phyloP scores from a whole-genome alignment of 495 filamentous ascomycete genomes.

The Echria macrotheca region DNA sequence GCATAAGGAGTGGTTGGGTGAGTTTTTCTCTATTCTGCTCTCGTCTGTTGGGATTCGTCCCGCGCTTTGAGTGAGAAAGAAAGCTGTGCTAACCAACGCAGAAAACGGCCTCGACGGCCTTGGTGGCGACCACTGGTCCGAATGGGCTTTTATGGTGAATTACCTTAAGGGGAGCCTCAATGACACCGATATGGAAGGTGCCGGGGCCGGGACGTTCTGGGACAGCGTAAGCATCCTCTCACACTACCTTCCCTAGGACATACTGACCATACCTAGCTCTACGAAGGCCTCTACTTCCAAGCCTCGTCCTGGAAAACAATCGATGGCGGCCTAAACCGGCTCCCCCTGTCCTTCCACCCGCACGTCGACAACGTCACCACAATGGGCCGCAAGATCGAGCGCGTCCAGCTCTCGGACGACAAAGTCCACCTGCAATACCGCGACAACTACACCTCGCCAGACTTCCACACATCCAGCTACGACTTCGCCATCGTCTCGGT shows the following conservation, averaged over 20 bases:
- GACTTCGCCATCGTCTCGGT: constrained; percentile 62
- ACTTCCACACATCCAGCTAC: constrained; percentile 46
- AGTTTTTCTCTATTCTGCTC: constrained; percentile 6
- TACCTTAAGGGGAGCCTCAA: constrained; percentile 50
- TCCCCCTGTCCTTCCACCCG: constrained; percentile 58
- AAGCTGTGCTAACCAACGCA: no score
- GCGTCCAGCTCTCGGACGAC: constrained; percentile 36
- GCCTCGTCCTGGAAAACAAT: constrained; percentile 60
- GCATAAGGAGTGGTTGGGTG: constrained; percentile 50
- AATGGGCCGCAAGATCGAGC: constrained; percentile 48
- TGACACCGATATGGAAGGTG: constrained; percentile 45
- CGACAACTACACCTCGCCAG: constrained; percentile 25
- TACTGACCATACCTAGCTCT: no score
- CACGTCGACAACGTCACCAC: constrained; percentile 49
- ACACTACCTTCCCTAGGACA: no score
- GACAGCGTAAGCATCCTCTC: no score
- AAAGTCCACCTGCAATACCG: constrained; percentile 47
- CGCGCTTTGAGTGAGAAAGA: no score
- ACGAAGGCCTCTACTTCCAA: constrained; percentile 54
- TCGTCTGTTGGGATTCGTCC: no score
- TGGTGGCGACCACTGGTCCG: constrained; percentile 49
- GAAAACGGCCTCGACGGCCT: constrained; percentile 32
- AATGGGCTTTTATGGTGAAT: constrained; percentile 57
- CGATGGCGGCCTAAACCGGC: constrained; percentile 53
- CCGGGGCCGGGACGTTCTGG: constrained; percentile 29